A percentile compares a stretch with the other conserved stretches of the same genome.
Conservation (phyloP, 305 asterid genomes). For the Solanum hybrid region DNA sequence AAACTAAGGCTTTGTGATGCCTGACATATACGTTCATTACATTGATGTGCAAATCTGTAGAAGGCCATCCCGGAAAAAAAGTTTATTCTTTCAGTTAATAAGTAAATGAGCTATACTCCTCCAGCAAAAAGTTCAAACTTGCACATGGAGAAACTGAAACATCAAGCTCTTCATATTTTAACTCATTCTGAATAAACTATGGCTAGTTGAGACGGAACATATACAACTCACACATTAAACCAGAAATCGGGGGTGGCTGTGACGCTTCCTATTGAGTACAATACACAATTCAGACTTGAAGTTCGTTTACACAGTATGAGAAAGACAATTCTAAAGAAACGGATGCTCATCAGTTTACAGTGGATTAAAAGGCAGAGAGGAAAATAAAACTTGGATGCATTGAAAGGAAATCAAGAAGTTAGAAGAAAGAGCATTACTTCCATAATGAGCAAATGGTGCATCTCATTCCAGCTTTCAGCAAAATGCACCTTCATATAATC, state of each 20-base stretch:
- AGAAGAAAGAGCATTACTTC: slow-evolving; percentile 48
- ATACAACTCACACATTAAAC: background rate
- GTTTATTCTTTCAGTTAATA: background rate
- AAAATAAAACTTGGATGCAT: background rate
- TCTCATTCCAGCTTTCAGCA: slow-evolving; percentile 99
- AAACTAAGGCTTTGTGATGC: background rate
- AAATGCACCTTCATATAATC: slow-evolving; percentile 96
- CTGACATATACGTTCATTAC: background rate
- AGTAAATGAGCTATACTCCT: background rate
- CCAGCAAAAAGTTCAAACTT: background rate
- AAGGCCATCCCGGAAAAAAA: background rate
- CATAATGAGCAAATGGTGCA: slow-evolving; percentile 99
- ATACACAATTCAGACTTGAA: too few species aligned
- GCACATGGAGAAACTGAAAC: background rate
- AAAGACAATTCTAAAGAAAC: background rate
- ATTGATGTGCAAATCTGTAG: background rate
- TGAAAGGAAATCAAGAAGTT: slow-evolving; percentile 6
- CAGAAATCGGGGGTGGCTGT: background rate
- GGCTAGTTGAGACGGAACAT: background rate
- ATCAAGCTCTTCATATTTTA: background rate
- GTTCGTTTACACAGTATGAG: too few species aligned
- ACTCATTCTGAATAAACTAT: background rate
- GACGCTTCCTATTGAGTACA: too few species aligned
- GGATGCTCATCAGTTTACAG: background rate
- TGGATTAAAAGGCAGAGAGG: background rate